These are phyloP conservation scores for Plasmopara muralis DNA, from an alignment of 352 stramenopile genomes.

Conservation along the genomic window DNA sequence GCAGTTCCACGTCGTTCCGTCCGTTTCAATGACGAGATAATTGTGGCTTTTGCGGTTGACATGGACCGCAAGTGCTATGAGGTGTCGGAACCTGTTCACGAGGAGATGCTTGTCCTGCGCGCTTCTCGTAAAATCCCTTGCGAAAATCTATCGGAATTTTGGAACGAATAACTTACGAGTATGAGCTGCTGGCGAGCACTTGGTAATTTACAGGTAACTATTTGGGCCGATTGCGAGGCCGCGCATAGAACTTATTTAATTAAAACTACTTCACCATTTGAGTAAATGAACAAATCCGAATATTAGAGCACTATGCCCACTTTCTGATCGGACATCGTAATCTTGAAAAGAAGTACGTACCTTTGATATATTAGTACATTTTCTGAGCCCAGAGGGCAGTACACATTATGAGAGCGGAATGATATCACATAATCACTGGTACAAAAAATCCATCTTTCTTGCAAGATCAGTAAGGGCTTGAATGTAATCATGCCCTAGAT, in stretches of 20 bases:
- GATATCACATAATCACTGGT: no score
- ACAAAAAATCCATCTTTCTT: no score
- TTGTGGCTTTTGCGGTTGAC: constrained; percentile 43
- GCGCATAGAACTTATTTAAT: constrained; percentile 31
- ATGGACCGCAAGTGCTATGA: constrained; percentile 54
- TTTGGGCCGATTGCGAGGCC: constrained; percentile 20
- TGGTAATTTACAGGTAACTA: constrained; percentile 1
- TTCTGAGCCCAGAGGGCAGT: no score
- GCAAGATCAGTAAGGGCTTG: no score
- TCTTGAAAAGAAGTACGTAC: no score
- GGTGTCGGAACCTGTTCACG: constrained; percentile 42
- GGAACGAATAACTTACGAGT: constrained; percentile 29
- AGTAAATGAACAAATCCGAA: no score
- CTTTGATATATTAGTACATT: no score
- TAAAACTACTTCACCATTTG: not conserved
- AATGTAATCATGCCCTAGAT: no score
- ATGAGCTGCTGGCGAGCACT: not conserved
- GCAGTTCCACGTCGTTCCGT: constrained; percentile 24
- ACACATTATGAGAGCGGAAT: no score
- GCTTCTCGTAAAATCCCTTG: constrained; percentile 61
- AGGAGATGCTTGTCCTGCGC: constrained; percentile 76
- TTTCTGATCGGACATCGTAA: no score
- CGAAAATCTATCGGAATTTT: constrained; percentile 76
- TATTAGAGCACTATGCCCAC: no score
- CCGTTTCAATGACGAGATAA: constrained; percentile 53